These are phyloP conservation scores for Pseudocercospora pini-densiflorae DNA, from an alignment of 2,329 filamentous ascomycete genomes.

Conservation along the genomic window DNA sequence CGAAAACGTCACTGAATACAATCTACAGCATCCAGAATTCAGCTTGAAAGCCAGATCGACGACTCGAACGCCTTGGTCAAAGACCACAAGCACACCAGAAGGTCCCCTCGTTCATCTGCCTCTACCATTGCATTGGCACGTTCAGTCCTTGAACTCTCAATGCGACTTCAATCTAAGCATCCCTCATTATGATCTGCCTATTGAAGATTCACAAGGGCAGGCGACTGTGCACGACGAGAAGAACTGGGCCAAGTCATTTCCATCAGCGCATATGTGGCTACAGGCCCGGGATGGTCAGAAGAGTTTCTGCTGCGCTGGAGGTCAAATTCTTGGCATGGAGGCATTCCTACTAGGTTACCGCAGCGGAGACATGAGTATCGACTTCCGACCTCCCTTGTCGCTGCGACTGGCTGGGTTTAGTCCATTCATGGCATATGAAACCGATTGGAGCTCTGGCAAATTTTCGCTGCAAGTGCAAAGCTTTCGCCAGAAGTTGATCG, in stretches of 20 bases:
- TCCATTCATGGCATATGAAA: constrained; percentile 49
- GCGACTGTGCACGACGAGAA: constrained; percentile 56
- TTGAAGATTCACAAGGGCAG: constrained; percentile 36
- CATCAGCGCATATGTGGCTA: constrained; percentile 49
- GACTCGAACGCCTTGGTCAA: constrained; percentile 46
- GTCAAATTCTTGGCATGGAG: constrained; percentile 46
- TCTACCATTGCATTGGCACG: constrained; percentile 58
- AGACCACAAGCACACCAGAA: constrained; percentile 48
- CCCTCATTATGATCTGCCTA: constrained; percentile 33
- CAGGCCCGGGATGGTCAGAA: constrained; percentile 40
- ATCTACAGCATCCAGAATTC: constrained; percentile 42
- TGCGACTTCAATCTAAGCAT: constrained; percentile 48
- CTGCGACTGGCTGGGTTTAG: constrained; percentile 43
- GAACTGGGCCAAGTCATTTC: constrained; percentile 56
- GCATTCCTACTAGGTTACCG: constrained; percentile 55
- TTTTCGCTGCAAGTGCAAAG: constrained; percentile 46
- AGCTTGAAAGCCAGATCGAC: constrained; percentile 47
- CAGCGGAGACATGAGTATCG: constrained; percentile 42
- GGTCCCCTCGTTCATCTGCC: constrained; percentile 51
- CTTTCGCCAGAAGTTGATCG: constrained; percentile 47
- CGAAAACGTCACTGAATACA: constrained; percentile 46
- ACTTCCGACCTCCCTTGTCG: constrained; percentile 53
- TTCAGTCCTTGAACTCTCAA: constrained; percentile 51
- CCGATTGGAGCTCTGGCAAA: constrained; percentile 46
- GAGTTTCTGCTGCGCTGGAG: constrained; percentile 44